These are phyloP conservation scores for Penicillium polonicum DNA, from an alignment of 2,329 filamentous ascomycete species.

Conservation along the genomic window DNA sequence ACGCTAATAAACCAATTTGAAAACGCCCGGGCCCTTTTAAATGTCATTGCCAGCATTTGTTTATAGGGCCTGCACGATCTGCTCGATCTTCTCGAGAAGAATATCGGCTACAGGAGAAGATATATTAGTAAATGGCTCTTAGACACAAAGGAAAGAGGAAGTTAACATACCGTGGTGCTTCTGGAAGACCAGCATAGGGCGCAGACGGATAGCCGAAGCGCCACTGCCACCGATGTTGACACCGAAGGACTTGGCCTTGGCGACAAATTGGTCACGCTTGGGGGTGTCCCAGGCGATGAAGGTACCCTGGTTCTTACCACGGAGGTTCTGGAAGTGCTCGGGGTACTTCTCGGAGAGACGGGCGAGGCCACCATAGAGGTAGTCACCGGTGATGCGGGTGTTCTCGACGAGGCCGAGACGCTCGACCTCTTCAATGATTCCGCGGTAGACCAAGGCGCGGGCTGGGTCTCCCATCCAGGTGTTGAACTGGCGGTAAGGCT, in stretches of 20 bases:
- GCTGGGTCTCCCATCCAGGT: slow-evolving; percentile 96
- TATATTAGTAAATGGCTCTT: not conserved
- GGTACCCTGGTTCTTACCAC: slow-evolving; percentile 83
- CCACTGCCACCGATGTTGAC: slow-evolving; percentile 88
- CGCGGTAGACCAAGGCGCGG: slow-evolving; percentile 79
- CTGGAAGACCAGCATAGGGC: slow-evolving; percentile 92
- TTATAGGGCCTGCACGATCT: slow-evolving; percentile 58
- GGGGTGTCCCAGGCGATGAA: slow-evolving; percentile 92
- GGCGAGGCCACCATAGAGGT: slow-evolving; percentile 71
- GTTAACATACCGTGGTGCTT: slow-evolving; percentile 42
- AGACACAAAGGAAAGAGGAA: not conserved
- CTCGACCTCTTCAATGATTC: slow-evolving; percentile 79
- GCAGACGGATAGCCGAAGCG: slow-evolving; percentile 69
- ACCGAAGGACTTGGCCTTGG: slow-evolving; percentile 72
- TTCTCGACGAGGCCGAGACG: slow-evolving; percentile 72
- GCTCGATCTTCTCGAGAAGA: slow-evolving; percentile 74
- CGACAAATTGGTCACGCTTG: slow-evolving; percentile 64
- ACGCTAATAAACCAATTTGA: slow-evolving; percentile 20
- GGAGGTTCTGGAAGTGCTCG: slow-evolving; percentile 74
- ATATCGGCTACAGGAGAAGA: slow-evolving; percentile 58
- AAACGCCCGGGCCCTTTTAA: slow-evolving; percentile 16
- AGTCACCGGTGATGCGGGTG: slow-evolving; percentile 75
- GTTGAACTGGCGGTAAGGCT: slow-evolving; percentile 95
- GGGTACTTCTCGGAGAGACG: slow-evolving; percentile 69
- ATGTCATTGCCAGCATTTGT: slow-evolving; percentile 4